Percentiles rank a stretch among this genome's conserved stretches.
Conservation (phyloP, 768 basidiomycete genomes). For the Gloeostereum incarnatum region DNA sequence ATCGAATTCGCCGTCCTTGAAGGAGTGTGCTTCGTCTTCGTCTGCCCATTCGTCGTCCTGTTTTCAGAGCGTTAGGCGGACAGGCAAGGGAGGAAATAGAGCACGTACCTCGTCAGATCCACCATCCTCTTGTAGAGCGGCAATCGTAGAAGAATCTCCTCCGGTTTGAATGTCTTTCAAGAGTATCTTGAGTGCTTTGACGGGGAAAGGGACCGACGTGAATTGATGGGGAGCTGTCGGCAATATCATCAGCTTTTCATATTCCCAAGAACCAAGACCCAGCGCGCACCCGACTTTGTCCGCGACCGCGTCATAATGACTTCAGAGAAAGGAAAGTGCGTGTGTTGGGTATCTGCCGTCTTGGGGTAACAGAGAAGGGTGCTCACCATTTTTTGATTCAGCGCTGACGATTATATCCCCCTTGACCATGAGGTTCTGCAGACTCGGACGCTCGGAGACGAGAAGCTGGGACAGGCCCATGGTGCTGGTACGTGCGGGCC, state of each 20-base stretch:
- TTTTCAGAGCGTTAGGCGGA: too few species aligned
- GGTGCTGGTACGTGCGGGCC: constrained; percentile 82
- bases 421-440: constrained; percentile 70
- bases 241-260: constrained; percentile 37
- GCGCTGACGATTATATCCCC: constrained; percentile 86
- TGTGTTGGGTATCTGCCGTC: not conserved
- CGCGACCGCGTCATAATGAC: constrained; percentile 96
- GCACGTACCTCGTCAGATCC: constrained; percentile 26
- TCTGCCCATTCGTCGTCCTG: constrained; percentile 94
- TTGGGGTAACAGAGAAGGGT: not conserved
- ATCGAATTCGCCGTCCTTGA: constrained; percentile 70
- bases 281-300: constrained; percentile 64
- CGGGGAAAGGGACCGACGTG: constrained; percentile 77
- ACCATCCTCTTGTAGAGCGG: constrained; percentile 56
- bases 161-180: constrained; percentile 76
- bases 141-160: constrained; percentile 61
- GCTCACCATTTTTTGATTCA: constrained; percentile 74
- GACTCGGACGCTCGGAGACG: constrained; percentile 48
- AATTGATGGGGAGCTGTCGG: constrained; percentile 76
- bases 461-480: constrained; percentile 76
- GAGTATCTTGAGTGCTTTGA: constrained; percentile 88
- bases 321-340: constrained; percentile 21
- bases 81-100: constrained; percentile 1
- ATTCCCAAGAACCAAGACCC: constrained; percentile 21
- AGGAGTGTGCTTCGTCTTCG: constrained; percentile 59